Conservation (phyloP, 441 rosid species). For the Erysimum cheiri region DNA sequence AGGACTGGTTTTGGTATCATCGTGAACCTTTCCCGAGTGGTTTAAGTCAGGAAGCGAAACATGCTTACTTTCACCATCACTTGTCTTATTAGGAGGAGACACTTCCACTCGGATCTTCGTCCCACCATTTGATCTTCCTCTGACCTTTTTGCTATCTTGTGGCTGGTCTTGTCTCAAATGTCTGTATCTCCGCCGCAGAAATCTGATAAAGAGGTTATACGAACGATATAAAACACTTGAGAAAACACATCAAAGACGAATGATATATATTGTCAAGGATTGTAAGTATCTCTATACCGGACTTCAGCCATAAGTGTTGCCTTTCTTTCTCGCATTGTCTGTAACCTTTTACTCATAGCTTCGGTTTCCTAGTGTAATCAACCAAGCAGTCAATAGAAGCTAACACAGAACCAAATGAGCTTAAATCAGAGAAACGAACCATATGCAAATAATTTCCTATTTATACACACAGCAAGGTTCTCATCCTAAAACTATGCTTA, state of each 20-base stretch:
- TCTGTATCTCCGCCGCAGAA: conserved; percentile 44
- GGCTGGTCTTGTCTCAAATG: conserved; percentile 38
- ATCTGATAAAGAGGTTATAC: conserved; percentile 14
- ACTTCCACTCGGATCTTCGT: conserved; percentile 28
- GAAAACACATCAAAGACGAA: conserved; percentile 13
- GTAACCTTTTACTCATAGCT: conserved; percentile 28
- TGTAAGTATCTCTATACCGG: conserved; percentile 37
- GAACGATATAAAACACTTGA: conserved; percentile 1
- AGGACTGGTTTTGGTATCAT: conserved; percentile 33
- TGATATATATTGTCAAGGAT: conserved; percentile 4
- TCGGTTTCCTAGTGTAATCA: conserved; percentile 35
- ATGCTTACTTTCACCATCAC: conserved; percentile 30
- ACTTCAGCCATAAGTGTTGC: conserved; percentile 42
- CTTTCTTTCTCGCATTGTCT: conserved; percentile 32
- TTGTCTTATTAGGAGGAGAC: conserved; percentile 18
- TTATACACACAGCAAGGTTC: not conserved
- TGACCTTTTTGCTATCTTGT: conserved; percentile 18
- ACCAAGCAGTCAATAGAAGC: conserved; percentile 12
- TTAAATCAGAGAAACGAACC: conserved; percentile 7
- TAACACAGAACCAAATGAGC: conserved; percentile 17
- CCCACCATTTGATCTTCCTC: conserved; percentile 35
- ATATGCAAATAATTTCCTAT: not conserved
- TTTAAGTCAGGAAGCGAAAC: conserved; percentile 44
- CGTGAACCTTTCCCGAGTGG: conserved; percentile 34
- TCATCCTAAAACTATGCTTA: not conserved